Conservation (phyloP, 1,139 yeast genomes). For the Candida dubliniensis region DNA sequence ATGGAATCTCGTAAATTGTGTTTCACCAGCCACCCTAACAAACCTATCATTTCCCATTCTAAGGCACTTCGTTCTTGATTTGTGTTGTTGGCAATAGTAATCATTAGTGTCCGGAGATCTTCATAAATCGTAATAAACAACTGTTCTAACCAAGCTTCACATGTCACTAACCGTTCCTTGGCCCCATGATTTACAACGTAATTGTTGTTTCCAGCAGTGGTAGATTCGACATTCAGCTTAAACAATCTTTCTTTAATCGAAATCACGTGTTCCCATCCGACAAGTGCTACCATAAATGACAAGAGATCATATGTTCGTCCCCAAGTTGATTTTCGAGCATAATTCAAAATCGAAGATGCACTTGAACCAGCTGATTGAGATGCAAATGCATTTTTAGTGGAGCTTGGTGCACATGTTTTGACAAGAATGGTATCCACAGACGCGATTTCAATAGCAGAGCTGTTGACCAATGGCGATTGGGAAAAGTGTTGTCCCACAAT, state of each 20-base stretch:
- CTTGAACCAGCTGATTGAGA: constrained; percentile 35
- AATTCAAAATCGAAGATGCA: constrained; percentile 33
- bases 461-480: constrained; percentile 37
- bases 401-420: constrained; percentile 29
- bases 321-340: constrained; percentile 40
- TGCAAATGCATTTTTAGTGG: constrained; percentile 28
- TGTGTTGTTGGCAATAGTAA: constrained; percentile 23
- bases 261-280: constrained; percentile 40
- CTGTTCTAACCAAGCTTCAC: constrained; percentile 44
- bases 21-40: constrained; percentile 44
- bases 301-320: constrained; percentile 44
- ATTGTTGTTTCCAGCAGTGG: not conserved
- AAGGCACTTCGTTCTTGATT: constrained; percentile 41
- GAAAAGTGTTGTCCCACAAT: constrained; percentile 34
- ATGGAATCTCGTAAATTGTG: constrained; percentile 40
- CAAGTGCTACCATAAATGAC: constrained; percentile 36
- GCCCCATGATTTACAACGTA: constrained; percentile 23
- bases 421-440: constrained; percentile 36
- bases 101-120: constrained; percentile 35
- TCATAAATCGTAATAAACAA: constrained; percentile 38
- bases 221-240: constrained; percentile 1
- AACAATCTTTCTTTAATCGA: constrained; percentile 10
- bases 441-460: constrained; percentile 36
- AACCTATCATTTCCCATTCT: constrained; percentile 46
- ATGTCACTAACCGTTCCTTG: constrained; percentile 16